Conservation (phyloP, 2,329 filamentous ascomycete species). For the Leptodontidium sp. region DNA sequence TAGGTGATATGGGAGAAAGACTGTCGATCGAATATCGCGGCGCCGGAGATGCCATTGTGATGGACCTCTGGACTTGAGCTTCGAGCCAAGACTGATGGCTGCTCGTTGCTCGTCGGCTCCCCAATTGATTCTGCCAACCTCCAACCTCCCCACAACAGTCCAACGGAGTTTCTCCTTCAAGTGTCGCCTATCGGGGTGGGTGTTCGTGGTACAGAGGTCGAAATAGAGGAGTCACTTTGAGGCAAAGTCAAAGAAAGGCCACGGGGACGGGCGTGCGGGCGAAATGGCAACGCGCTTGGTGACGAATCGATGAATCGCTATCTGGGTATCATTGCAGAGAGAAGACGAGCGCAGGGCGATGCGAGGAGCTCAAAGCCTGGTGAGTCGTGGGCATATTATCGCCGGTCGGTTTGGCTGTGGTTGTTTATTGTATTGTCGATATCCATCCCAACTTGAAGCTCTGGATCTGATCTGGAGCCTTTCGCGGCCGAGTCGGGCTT, state of each 20-base stretch:
- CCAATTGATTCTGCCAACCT: constrained; percentile 20
- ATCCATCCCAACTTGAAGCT: not conserved
- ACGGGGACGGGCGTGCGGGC: not conserved
- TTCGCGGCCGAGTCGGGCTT: too few species aligned
- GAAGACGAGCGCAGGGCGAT: not conserved
- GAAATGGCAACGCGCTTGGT: constrained; percentile 26
- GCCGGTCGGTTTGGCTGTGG: not conserved
- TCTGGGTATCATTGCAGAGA: constrained; percentile 46
- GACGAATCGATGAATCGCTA: constrained; percentile 39
- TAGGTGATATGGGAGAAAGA: constrained; percentile 51
- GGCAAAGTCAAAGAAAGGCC: constrained; percentile 31
- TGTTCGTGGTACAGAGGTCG: constrained; percentile 1
- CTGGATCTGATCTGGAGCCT: not conserved
- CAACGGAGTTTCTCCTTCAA: not conserved
- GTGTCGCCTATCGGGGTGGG: constrained; percentile 4
- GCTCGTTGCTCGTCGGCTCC: not conserved
- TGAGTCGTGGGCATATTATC: constrained; percentile 11
- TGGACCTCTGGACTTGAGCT: not conserved
- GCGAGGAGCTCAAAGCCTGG: constrained; percentile 6
- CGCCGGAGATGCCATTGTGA: constrained; percentile 52
- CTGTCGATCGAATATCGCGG: constrained; percentile 57
- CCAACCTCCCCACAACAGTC: constrained; percentile 37
- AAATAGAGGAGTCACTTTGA: not conserved
- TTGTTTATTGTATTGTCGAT: too few species aligned
- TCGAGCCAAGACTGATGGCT: not conserved